Base-by-base conservation (phyloP, 495 filamentous ascomycete genomes). In the Glarea lozoyensis region DNA sequence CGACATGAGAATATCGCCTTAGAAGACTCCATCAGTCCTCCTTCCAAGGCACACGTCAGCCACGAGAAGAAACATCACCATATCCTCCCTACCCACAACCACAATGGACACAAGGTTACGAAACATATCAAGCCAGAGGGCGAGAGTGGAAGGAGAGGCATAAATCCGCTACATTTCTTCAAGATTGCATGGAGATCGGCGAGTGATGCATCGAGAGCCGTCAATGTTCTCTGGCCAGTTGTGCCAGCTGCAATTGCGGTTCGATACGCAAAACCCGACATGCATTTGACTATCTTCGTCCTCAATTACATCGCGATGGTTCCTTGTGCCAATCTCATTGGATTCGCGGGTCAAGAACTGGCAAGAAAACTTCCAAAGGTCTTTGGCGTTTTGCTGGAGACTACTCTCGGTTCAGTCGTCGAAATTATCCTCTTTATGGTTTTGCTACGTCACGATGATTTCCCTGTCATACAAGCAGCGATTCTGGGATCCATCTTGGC, bases 371-470 rank as follows among this genome's bases (percentile, higher is more conserved):
- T 93, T 21, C 81, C 82, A 13, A 83, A 83, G 54, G 84, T 90
- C 16, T 49, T 82, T 20, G 87, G 87, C 43, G 72, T 94, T 13
- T 60, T 95, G 37, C 49, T 84, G 9, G 86, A 94, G 57, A 88
- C 79, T 0, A 82, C 82, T 16, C 60, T 90, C 15, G 83, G 82
- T 7, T 81, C 84, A 9, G 60, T 86, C 3, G 86, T 93, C 35
- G 87, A 94, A 52, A 78, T 93, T 33, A 73, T 93, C 37, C 68
- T 94, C 17, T 88, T 92, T 56, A 82, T 92, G 67, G 75, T 88
- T 6, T 56, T 94, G 37, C 62, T 85, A 20, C 51, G 44, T 0
- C 32, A 48, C 4, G 31, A 43, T 19, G n/a, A 58, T 13, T 46
- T 64, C 37, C 65, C 67, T 3, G 84, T 93, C 50, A 89, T 94